These are phyloP conservation scores for Gossypium longicalyx DNA, from an alignment of 345 rosid genomes.

Conservation along the genomic window DNA sequence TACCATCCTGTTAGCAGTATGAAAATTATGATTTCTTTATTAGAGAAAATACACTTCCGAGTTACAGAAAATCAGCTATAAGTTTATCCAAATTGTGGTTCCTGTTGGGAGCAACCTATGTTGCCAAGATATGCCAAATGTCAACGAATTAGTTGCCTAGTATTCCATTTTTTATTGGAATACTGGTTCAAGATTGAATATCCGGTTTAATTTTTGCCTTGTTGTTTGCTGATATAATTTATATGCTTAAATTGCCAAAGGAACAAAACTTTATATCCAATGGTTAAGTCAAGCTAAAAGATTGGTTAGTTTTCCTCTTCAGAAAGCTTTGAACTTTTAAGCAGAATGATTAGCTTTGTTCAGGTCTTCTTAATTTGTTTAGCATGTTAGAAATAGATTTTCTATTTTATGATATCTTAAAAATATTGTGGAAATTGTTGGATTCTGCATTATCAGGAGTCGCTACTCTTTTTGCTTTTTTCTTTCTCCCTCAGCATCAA, in stretches of 20 bases:
- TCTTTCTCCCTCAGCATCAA: background rate
- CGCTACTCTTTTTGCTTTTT: background rate
- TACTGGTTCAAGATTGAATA: background rate
- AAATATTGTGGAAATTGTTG: background rate
- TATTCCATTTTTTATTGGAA: background rate
- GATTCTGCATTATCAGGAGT: background rate
- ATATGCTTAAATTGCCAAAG: background rate
- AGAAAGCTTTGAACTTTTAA: background rate
- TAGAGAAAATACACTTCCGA: slow-evolving; percentile 1
- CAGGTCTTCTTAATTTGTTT: background rate
- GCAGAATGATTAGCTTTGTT: background rate
- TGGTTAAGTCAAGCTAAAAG: background rate
- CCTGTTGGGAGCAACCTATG: background rate
- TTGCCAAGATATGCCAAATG: background rate
- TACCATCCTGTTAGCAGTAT: background rate
- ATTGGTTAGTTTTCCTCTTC: background rate
- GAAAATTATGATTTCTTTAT: background rate
- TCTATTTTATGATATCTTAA: background rate
- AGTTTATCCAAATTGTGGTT: background rate
- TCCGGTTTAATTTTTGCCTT: background rate
- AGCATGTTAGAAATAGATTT: background rate
- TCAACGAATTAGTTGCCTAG: background rate
- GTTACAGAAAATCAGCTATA: background rate
- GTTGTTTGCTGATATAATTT: background rate
- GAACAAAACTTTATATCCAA: background rate